Evolutionary conservation across 2,329 filamentous ascomycete genomes (phyloP).

Genomic region (Xylaria digitata): DNA sequence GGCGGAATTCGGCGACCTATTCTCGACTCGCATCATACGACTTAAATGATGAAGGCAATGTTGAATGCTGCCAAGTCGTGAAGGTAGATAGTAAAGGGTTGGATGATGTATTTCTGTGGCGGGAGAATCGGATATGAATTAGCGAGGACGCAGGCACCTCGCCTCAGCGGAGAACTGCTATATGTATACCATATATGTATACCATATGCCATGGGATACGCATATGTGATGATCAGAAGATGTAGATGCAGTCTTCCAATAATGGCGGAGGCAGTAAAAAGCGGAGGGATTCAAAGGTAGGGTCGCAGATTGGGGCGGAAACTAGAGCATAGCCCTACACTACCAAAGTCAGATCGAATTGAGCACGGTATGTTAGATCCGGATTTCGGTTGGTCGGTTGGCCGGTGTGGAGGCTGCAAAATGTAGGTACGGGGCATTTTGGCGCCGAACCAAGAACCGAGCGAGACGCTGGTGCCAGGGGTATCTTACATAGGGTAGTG

Average conservation of each 20-base stretch:
- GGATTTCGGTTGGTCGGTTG: conserved; percentile 6
- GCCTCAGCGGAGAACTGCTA: conserved; percentile 18
- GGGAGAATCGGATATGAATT: not conserved
- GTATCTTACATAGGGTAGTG: too few relatives aligned
- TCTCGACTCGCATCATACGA: conserved; percentile 6
- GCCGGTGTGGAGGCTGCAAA: conserved; percentile 25
- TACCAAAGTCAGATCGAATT: conserved; percentile 14
- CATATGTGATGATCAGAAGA: conserved; percentile 4
- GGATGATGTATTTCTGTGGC: not conserved
- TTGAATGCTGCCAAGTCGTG: not conserved
- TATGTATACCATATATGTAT: conserved; percentile 16
- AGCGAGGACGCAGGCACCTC: conserved; percentile 31
- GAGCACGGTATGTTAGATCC: not conserved
- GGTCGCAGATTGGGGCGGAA: conserved; percentile 27
- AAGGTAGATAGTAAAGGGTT: not conserved
- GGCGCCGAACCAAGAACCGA: conserved; percentile 30
- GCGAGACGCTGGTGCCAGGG: conserved; percentile 29
- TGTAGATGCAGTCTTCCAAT: not conserved
- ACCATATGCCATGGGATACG: not conserved
- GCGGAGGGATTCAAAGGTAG: conserved; percentile 6
- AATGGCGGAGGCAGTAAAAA: conserved; percentile 10
- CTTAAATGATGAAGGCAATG: not conserved
- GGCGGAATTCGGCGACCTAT: not conserved
- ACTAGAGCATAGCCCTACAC: conserved; percentile 18
- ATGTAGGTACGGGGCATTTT: conserved; percentile 20